Evolutionary conservation across 2,329 filamentous ascomycete species (phyloP), one percentile per base, ranked within the genome.

Genomic region (Phoma sp.): DNA sequence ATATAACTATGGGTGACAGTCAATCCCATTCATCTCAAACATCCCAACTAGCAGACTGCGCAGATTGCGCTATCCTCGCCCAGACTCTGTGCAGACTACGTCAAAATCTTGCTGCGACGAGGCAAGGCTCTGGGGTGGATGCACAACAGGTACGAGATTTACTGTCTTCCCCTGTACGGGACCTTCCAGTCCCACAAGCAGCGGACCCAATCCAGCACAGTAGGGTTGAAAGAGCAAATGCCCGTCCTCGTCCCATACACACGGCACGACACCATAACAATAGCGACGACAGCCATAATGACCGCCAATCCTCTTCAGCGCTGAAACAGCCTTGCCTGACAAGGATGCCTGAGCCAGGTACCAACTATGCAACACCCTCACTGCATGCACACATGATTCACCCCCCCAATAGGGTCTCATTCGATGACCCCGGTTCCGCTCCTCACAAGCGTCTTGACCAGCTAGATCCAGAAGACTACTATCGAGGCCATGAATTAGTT

Each of bases 51-150:
- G 39, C 57, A 5, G 7, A 38, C 7, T 70, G 68, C 59, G 59
- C 55, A 18, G 60, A 68, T n/a, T 70, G 68, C 37, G 35, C 46
- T 4, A 65, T 70, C 13, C 59, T 70, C 3, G 58, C 61, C 25
- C 61, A 69, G 39, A 59, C 67, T 2, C 36, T 70, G 3, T 51
- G 52, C 41, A 61, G 68, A 22, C 45, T 70, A 13, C 62, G 67
- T 29, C 52, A 62, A 22, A 69, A 61, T 37, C 51, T 66, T 1
- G 22, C 30, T 3, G 9, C 27, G 4, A 55, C 59, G 0, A 39
- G 32, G 11, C 29, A 53, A 33, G 32, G 18, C 18, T 54, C 55
- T 6, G 24, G 32, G 6, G 37, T 10, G 8, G 33, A 22, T 11
- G 9, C 24, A 40, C 41, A 39, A 7, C 8, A 18, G 10, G 9